Percentiles rank a stretch among this genome's conserved stretches.
These are phyloP conservation scores for Bruguiera sexangula DNA, from an alignment of 345 rosid species.

Conservation along the genomic window DNA sequence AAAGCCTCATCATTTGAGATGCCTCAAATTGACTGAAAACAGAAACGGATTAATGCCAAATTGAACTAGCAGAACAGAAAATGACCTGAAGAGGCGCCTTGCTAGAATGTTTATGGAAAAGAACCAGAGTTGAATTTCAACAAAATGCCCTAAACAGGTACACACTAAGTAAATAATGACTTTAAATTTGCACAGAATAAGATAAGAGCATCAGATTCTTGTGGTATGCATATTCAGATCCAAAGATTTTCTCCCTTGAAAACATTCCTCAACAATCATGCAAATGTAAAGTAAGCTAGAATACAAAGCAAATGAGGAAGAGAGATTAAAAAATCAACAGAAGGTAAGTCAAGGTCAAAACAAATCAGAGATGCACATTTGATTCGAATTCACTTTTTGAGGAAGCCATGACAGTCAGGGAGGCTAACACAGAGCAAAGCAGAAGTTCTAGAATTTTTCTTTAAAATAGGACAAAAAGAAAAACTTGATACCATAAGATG, in stretches of 20 bases:
- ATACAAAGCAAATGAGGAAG: not conserved
- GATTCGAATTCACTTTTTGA: no score
- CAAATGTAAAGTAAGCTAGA: not conserved
- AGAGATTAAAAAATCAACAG: no score
- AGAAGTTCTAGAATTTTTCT: not conserved
- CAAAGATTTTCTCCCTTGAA: not conserved
- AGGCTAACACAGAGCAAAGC: conserved; percentile 6
- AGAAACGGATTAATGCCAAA: not conserved
- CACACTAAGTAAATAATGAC: not conserved
- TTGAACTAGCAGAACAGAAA: not conserved
- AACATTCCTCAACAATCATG: not conserved
- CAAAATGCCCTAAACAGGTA: not conserved
- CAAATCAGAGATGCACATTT: no score
- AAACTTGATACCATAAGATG: not conserved
- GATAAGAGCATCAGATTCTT: not conserved
- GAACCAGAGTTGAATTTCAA: not conserved
- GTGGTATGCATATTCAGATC: not conserved
- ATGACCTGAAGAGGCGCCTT: not conserved
- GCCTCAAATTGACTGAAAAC: no score
- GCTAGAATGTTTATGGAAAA: not conserved
- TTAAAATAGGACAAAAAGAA: not conserved
- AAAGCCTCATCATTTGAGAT: no score
- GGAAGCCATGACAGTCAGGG: no score
- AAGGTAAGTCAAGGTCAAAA: no score
- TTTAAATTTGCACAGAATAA: not conserved